Percentiles rank a stretch among this genome's conserved stretches.
Evolutionary conservation across 2,329 filamentous ascomycete species (phyloP).

Genomic region (Ascocoryne sarcoides): DNA sequence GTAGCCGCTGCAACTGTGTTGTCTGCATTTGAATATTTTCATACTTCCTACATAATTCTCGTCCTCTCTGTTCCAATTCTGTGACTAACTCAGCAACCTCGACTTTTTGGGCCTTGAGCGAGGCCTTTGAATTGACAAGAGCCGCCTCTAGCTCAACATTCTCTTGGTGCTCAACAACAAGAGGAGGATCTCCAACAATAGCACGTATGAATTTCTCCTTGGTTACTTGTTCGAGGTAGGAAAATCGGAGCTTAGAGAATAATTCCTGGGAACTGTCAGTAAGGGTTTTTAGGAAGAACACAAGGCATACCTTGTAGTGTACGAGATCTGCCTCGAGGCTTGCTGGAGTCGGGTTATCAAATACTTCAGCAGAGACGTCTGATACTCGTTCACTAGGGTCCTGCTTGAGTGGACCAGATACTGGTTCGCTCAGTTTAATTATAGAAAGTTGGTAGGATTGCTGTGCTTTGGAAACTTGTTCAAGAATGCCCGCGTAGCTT

Average conservation of each 20-base stretch:
- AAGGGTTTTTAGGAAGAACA: neutral
- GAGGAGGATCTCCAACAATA: slow-evolving; percentile 82
- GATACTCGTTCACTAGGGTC: slow-evolving; percentile 49
- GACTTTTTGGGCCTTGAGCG: slow-evolving; percentile 70
- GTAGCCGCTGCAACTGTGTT: slow-evolving; percentile 41
- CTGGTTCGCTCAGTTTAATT: slow-evolving; percentile 66
- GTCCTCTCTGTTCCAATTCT: slow-evolving; percentile 58
- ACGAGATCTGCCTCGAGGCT: slow-evolving; percentile 73
- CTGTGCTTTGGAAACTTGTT: slow-evolving; percentile 45
- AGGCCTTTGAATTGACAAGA: slow-evolving; percentile 59
- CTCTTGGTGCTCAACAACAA: slow-evolving; percentile 74
- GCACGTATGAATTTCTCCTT: slow-evolving; percentile 96
- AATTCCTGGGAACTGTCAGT: slow-evolving; percentile 49
- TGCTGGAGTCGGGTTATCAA: slow-evolving; percentile 62
- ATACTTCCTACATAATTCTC: slow-evolving; percentile 47
- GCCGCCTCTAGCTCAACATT: slow-evolving; percentile 71
- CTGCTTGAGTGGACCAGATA: slow-evolving; percentile 45
- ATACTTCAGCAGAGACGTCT: slow-evolving; percentile 58
- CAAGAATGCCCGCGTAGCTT: slow-evolving; percentile 33
- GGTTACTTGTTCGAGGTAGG: slow-evolving; percentile 95
- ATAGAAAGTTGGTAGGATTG: slow-evolving; percentile 59
- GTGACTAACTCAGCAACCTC: slow-evolving; percentile 66
- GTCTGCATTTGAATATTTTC: slow-evolving; percentile 42
- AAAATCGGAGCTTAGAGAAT: slow-evolving; percentile 93
- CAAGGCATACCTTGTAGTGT: slow-evolving; percentile 63